Evolutionary conservation across 129 eudicot species (phyloP), one percentile per base, ranked within the genome.

Genomic region (Pulicaria dysenterica): DNA sequence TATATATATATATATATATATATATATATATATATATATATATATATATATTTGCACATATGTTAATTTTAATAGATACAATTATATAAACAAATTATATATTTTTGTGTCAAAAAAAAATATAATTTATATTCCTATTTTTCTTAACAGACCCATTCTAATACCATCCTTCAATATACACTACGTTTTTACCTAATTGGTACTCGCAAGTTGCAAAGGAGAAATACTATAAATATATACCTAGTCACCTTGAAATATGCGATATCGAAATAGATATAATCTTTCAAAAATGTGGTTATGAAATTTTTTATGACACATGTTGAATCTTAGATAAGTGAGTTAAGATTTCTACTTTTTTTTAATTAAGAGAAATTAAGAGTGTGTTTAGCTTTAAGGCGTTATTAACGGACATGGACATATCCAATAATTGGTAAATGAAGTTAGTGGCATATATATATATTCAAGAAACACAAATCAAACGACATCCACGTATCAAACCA

Each of bases 401-500:
- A 61, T 3, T 6, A 17, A 19, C 58, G 54, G 64, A 63, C 64
- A 61, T 13, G 24, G 39, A 66, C 36, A 19, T 53, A 46, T 48
- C 70, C 34, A 49, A 70, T 70, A 70, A 70, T 77, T 44, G 59
- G 73, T 78, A 70, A 51, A 78, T 69, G 37, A 54, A 53, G 72
- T 55, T 62, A 78, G 77, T 70, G 77, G 72, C 41, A 67, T 49
- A 11, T 41, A 70, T 77, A 70, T 70, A 70, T 62, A 60, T 43
- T 53, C 8, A 70, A 15, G 17, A 68, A 48, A 53, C 64, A 54
- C 66, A 51, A 43, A 64, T 42, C 19, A 53, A 38, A 58, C 50
- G 10, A 38, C 68, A 41, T 70, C 75, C 75, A 70, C 75, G 75
- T 70, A 70, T 55, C 41, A 42, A 73, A 73, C 70, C 70, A 73